Base-by-base conservation (phyloP, 2,329 filamentous ascomycete genomes). In the Fusarium humuli region DNA sequence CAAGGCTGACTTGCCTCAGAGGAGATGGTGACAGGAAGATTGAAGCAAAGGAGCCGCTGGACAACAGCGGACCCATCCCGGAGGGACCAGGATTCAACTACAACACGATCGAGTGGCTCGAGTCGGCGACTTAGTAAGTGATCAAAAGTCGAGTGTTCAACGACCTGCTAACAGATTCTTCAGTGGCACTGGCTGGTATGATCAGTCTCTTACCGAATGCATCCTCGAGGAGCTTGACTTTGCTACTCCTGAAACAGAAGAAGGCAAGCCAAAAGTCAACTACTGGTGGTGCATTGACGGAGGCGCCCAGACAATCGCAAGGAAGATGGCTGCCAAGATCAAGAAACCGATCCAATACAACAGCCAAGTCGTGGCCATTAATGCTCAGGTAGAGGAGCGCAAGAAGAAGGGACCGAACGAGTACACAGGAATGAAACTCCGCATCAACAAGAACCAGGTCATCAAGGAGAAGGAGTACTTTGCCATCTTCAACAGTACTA, bases 21-120 rank as follows among this genome's bases (percentile, higher is more conserved):
- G 41, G 40, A 4, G 53, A 56, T 8, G 53, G 40, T 1, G 53
- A 56, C 8, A 48, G 29, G 12, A 46, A 61, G 16, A 44, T n/a
- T 9, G 5, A 2, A 42, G 29, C 27, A 27, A 22, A 20, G 25
- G 25, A 25, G 23, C 11, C 6, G 16, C 25, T n/a, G 37, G 30
- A 16, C 25, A 44, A 44, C 10, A 37, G 10, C 9, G 34, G 34
- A 1, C 34, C 37, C 11, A 42, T 64, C 4, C 60, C 67, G 7
- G 4, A 37, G 0, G 68, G 65, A 0, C 59, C 59, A 3, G 53
- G 42, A 0, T 70, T 27, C 42, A 74, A 73, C 44, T 73, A 61
- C 32, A 70, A 73, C 57, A 74, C 68, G 0, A 74, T 74, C 7
- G 61, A 74, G 13, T 74, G 72, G 72, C 37, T 72, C 3, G 72